These are phyloP conservation scores for Ophiosphaerella narmari DNA, from an alignment of 2,329 filamentous ascomycete species.

Conservation along the genomic window DNA sequence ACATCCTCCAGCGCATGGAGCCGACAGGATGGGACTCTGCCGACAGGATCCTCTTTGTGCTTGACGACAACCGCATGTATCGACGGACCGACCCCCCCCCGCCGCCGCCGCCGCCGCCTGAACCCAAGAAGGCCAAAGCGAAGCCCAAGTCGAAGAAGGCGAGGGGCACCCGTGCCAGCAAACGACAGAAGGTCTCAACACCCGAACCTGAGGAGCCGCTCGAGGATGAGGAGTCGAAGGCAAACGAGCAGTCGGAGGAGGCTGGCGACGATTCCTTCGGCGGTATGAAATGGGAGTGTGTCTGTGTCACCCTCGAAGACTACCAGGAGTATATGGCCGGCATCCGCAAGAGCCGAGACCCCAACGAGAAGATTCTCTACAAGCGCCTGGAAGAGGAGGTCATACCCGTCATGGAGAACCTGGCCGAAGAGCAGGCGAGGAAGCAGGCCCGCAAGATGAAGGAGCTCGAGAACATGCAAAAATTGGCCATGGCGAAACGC, in stretches of 20 bases:
- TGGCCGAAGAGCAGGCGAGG: constrained; percentile 68
- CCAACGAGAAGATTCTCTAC: constrained; percentile 80
- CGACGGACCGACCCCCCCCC: constrained; percentile 77
- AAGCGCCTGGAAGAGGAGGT: constrained; percentile 76
- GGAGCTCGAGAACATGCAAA: constrained; percentile 79
- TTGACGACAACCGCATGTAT: constrained; percentile 94
- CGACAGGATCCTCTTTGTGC: constrained; percentile 83
- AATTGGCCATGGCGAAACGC: constrained; percentile 90
- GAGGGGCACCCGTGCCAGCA: constrained; percentile 66
- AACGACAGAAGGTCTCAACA: constrained; percentile 67
- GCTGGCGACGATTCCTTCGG: constrained; percentile 67
- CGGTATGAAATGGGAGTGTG: constrained; percentile 85
- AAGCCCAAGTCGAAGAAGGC: constrained; percentile 62
- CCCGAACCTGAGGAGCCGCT: constrained; percentile 48
- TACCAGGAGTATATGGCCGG: constrained; percentile 72
- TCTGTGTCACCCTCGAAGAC: constrained; percentile 81
- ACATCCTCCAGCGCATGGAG: constrained; percentile 63
- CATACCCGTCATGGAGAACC: constrained; percentile 80
- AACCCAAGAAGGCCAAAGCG: constrained; percentile 58
- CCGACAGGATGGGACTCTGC: constrained; percentile 87
- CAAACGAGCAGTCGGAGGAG: constrained; percentile 40
- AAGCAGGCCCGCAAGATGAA: constrained; percentile 77
- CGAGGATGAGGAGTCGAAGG: constrained; percentile 36
- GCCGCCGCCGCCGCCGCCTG: constrained; percentile 63
- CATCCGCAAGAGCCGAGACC: constrained; percentile 76